A percentile compares a stretch with the other conserved stretches of the same genome.
phyloP scores from a whole-genome alignment of 2,329 filamentous ascomycete genomes.

The Phaeosphaeriaceae sp. region DNA sequence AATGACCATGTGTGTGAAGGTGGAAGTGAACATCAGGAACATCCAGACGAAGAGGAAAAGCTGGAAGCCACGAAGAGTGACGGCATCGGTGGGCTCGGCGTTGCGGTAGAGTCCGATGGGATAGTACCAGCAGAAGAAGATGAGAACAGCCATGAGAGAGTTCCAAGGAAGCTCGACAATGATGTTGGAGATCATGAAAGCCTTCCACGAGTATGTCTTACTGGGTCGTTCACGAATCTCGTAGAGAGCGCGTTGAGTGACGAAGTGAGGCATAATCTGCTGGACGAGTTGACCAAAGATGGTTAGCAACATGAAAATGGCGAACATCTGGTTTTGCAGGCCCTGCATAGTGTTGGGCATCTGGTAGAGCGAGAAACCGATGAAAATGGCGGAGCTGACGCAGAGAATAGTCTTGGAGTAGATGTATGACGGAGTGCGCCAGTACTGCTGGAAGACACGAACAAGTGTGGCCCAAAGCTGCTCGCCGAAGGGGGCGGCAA shows the following conservation, averaged over 20 bases:
- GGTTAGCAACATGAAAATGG: slow-evolving; percentile 81
- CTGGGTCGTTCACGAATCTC: slow-evolving; percentile 85
- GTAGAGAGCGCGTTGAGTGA: slow-evolving; percentile 81
- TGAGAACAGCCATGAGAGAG: slow-evolving; percentile 75
- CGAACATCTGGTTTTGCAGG: slow-evolving; percentile 85
- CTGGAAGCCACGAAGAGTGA: slow-evolving; percentile 74
- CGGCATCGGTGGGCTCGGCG: slow-evolving; percentile 67
- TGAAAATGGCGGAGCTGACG: slow-evolving; percentile 72
- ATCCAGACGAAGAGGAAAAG: slow-evolving; percentile 79
- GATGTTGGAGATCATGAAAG: slow-evolving; percentile 85
- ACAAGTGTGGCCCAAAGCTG: slow-evolving; percentile 74
- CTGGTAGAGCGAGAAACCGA: slow-evolving; percentile 81
- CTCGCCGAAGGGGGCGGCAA: slow-evolving; percentile 75
- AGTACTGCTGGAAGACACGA: slow-evolving; percentile 90
- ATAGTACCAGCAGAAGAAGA: slow-evolving; percentile 87
- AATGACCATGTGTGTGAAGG: slow-evolving; percentile 81
- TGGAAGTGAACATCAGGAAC: slow-evolving; percentile 82
- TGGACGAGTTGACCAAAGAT: slow-evolving; percentile 82
- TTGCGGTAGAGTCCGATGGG: slow-evolving; percentile 80
- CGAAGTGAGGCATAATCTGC: slow-evolving; percentile 86
- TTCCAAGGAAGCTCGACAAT: slow-evolving; percentile 89
- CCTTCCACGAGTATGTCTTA: slow-evolving; percentile 85
- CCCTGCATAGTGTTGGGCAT: slow-evolving; percentile 77
- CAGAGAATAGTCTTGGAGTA: slow-evolving; percentile 81
- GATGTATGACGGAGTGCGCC: slow-evolving; percentile 88